These are phyloP conservation scores for Monsonia emarginata DNA, from an alignment of 441 rosid genomes.

Conservation along the genomic window DNA sequence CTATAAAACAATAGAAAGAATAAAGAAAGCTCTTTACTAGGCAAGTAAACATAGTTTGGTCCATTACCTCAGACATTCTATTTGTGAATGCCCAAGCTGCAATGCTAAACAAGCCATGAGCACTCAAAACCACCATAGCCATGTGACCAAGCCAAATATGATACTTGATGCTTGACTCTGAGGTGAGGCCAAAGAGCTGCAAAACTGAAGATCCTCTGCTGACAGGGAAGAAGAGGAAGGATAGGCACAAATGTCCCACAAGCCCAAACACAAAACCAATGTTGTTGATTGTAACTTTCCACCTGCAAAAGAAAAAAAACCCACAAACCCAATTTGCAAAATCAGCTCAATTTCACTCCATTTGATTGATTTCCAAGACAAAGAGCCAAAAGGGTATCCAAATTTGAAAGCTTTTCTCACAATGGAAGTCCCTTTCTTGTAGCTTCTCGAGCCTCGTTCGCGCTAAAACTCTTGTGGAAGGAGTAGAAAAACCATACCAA, in stretches of 20 bases:
- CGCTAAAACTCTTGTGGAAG: background rate
- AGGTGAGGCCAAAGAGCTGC: constrained; percentile 44
- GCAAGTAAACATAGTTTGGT: too few relatives aligned
- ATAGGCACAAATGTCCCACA: constrained; percentile 38
- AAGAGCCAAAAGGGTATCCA: too few relatives aligned
- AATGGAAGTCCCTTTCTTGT: background rate
- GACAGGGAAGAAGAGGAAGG: constrained; percentile 52
- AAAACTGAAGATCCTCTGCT: constrained; percentile 49
- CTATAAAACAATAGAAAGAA: too few relatives aligned
- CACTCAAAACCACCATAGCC: constrained; percentile 37
- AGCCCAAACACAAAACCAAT: constrained; percentile 30
- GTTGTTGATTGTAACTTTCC: constrained; percentile 31
- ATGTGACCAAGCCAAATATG: constrained; percentile 63
- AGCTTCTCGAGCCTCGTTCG: background rate
- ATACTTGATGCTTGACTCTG: constrained; percentile 56
- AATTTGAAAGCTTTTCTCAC: background rate
- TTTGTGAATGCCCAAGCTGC: constrained; percentile 25
- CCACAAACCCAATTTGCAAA: too few relatives aligned
- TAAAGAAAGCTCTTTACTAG: too few relatives aligned
- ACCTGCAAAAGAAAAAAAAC: constrained; percentile 24
- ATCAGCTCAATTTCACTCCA: too few relatives aligned
- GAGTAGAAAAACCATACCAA: constrained; percentile 42
- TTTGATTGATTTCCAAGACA: too few relatives aligned
- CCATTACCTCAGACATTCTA: constrained; percentile 28
- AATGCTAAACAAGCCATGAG: constrained; percentile 39